These are phyloP conservation scores for Pilaira anomala DNA, from an alignment of 192 early-diverging fungal species.

Conservation along the genomic window DNA sequence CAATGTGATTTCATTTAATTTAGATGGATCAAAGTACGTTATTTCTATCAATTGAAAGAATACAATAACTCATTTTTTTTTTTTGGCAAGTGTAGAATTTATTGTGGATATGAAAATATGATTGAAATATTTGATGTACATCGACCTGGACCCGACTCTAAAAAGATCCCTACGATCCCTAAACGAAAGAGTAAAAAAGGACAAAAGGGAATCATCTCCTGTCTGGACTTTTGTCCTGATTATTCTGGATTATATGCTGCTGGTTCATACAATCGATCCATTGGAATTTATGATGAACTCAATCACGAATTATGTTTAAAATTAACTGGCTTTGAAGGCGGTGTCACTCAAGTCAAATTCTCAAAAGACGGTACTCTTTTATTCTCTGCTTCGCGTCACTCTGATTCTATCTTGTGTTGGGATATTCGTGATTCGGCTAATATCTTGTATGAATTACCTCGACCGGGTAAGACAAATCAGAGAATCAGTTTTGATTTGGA, in stretches of 20 bases:
- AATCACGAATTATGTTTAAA: constrained; percentile 53
- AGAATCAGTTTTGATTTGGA: constrained; percentile 72
- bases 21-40: constrained; percentile 58
- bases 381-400: constrained; percentile 64
- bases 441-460: constrained; percentile 46
- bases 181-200: constrained; percentile 66
- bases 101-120: constrained; percentile 65
- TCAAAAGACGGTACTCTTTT: constrained; percentile 61
- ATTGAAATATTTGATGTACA: constrained; percentile 69
- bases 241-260: constrained; percentile 63
- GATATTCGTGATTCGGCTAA: constrained; percentile 75
- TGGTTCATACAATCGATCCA: constrained; percentile 65
- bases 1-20: constrained; percentile 62
- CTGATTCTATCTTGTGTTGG: constrained; percentile 66
- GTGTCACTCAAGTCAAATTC: constrained; percentile 61
- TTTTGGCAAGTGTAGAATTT: constrained; percentile 45
- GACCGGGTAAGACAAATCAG: constrained; percentile 66
- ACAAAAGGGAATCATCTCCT: constrained; percentile 76
- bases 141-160: constrained; percentile 56
- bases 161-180: constrained; percentile 50
- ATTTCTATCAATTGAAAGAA: not conserved
- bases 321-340: constrained; percentile 48
- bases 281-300: constrained; percentile 62
- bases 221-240: constrained; percentile 66
- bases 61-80: not conserved